Percentiles rank a stretch among this genome's conserved stretches.
Conservation (phyloP, 345 rosid genomes). For the Viola odorata region DNA sequence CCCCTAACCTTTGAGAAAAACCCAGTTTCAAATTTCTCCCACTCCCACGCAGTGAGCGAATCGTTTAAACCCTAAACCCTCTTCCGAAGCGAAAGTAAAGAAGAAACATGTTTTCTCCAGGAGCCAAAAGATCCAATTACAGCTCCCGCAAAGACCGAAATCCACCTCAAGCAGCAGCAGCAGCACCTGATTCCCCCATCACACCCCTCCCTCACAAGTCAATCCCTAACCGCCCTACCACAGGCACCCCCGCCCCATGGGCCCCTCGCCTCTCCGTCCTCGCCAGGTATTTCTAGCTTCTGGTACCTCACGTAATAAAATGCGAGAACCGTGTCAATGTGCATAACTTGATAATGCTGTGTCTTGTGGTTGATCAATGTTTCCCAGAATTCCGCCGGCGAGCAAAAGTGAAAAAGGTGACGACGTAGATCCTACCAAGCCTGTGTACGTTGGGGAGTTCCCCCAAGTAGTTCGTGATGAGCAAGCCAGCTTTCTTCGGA, state of each 20-base stretch:
- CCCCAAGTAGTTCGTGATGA: conserved; percentile 75
- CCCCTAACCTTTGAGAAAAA: too few species aligned
- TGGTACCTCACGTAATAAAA: too few species aligned
- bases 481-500: conserved; percentile 40
- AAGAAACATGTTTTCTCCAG: conserved; percentile 71
- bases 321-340: too few species aligned
- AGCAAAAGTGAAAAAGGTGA: conserved; percentile 40
- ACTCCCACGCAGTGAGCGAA: too few species aligned
- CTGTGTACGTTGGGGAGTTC: conserved; percentile 85
- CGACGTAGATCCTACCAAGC: conserved; percentile 56
- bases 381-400: conserved; percentile 45
- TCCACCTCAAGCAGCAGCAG: conserved; percentile 15
- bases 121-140: conserved; percentile 40
- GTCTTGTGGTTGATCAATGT: not conserved
- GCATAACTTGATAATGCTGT: not conserved
- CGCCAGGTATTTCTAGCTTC: conserved; percentile 48
- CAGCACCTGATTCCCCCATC: conserved; percentile 43
- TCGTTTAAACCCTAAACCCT: conserved; percentile 34
- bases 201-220: conserved; percentile 45
- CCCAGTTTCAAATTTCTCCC: not conserved
- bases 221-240: conserved; percentile 55
- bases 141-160: conserved; percentile 40
- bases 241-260: conserved; percentile 95
- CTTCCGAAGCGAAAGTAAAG: not conserved
- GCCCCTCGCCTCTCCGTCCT: conserved; percentile 85